Evolutionary conservation across 1,284 basidiomycete species (phyloP).

Genomic region (Leccinum solheimii): DNA sequence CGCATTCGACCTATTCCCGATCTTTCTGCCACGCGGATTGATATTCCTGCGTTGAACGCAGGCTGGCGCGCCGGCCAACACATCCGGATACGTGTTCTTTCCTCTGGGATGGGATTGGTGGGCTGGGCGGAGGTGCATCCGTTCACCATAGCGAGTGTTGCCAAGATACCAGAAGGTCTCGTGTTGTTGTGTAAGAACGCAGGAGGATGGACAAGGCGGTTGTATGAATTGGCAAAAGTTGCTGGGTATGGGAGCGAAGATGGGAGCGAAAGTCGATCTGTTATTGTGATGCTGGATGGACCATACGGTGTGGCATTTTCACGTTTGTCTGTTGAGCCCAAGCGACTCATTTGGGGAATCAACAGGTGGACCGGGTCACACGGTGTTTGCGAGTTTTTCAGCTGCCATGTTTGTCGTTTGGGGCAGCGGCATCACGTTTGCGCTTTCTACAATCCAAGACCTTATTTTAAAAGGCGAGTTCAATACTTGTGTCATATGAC

Average conservation of each 20-base stretch:
- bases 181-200: slow-evolving; percentile 65
- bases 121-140: slow-evolving; percentile 72
- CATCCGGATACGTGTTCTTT: slow-evolving; percentile 70
- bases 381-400: slow-evolving; percentile 64
- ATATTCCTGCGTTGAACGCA: slow-evolving; percentile 59
- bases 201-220: slow-evolving; percentile 63
- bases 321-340: background rate
- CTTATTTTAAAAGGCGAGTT: slow-evolving; percentile 49
- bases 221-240: slow-evolving; percentile 57
- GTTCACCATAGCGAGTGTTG: slow-evolving; percentile 70
- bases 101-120: slow-evolving; percentile 54
- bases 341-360: background rate
- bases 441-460: slow-evolving; percentile 63
- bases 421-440: slow-evolving; percentile 75
- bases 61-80: slow-evolving; percentile 88
- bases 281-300: slow-evolving; percentile 68
- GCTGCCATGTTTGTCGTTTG: slow-evolving; percentile 70
- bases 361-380: slow-evolving; percentile 62
- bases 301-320: slow-evolving; percentile 57
- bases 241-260: slow-evolving; percentile 45
- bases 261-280: slow-evolving; percentile 37
- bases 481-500: background rate
- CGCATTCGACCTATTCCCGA: slow-evolving; percentile 57
- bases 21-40: slow-evolving; percentile 59
- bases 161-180: slow-evolving; percentile 49